Percentiles rank a stretch among this genome's conserved stretches.
These are phyloP conservation scores for Tricholoma matsutake DNA, from an alignment of 768 basidiomycete genomes.

Conservation along the genomic window DNA sequence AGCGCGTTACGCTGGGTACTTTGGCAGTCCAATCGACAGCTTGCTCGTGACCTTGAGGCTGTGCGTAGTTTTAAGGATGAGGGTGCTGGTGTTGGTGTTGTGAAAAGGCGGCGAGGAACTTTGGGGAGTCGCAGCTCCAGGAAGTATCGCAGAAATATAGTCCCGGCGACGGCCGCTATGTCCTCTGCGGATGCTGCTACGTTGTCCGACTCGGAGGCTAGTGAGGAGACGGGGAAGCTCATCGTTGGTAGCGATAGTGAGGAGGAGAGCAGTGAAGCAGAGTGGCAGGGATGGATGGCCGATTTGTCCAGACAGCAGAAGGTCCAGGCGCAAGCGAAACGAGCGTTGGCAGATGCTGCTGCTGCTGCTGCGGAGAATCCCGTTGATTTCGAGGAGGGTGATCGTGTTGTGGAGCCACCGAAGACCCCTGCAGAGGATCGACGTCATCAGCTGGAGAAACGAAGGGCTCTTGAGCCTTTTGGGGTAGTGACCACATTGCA, in stretches of 20 bases:
- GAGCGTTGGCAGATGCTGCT: slow-evolving; percentile 10
- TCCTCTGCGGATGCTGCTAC: slow-evolving; percentile 10
- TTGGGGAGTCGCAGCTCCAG: slow-evolving; percentile 15
- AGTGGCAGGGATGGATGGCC: slow-evolving; percentile 67
- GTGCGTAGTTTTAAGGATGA: slow-evolving; percentile 19
- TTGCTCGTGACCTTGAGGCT: slow-evolving; percentile 17
- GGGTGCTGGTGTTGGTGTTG: slow-evolving; percentile 9
- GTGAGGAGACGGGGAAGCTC: slow-evolving; percentile 21
- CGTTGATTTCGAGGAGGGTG: slow-evolving; percentile 5
- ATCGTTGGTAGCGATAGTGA: slow-evolving; percentile 35
- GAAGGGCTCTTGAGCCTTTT: slow-evolving; percentile 28
- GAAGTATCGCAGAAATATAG: slow-evolving; percentile 16
- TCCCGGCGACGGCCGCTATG: slow-evolving; percentile 7
- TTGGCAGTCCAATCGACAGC: slow-evolving; percentile 19
- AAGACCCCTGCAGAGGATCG: slow-evolving; percentile 17
- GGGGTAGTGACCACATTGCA: slow-evolving; percentile 24
- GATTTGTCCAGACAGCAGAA: slow-evolving; percentile 43
- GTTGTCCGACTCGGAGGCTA: slow-evolving; percentile 18
- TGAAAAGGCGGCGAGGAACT: slow-evolving; percentile 8
- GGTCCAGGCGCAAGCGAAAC: slow-evolving; percentile 15
- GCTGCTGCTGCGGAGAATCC: not conserved
- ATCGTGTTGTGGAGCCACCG: slow-evolving; percentile 5
- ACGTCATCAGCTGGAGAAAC: slow-evolving; percentile 15
- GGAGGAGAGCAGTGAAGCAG: slow-evolving; percentile 49
- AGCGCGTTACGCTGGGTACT: slow-evolving; percentile 50